Evolutionary conservation across 345 rosid species (phyloP), one percentile per base, ranked within the genome.

Genomic region (Mallotus nudiflorus): DNA sequence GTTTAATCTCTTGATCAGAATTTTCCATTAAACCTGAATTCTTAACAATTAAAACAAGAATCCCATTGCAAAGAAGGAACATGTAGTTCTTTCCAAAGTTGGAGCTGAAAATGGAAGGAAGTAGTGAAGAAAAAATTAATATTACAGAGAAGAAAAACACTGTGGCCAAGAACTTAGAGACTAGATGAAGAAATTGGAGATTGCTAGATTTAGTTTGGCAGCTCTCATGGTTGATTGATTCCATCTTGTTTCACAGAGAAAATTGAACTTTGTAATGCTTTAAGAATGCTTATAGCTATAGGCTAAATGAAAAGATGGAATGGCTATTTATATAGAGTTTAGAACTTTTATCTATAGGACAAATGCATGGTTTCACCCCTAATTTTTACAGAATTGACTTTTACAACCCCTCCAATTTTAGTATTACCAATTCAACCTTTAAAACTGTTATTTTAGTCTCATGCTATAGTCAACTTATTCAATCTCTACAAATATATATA

Each of bases 1-100:
- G 6, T 49, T 9, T 35, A 55, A 63, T 66, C 54, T 71, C 78
- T 31, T 13, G 59, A 13, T 19, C 65, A 22, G 73, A 69, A 60
- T 62, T 75, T 3, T 73, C 68, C 11, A 66, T 56, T 45, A 80
- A 58, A 42, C 87, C 84, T 4, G 90, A 82, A 72, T 63, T 84
- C 68, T 75, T 82, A 44, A 77, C 35, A 8, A 90, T 58, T 20
- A 90, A 33, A 54, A 80, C 85, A 7, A 92, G 78, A 27, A 92
- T 88, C 13, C 91, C 96, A 72, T 88, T 92, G 78, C 87, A 85
- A 13, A 90, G 77, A 44, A 90, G 79, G 80, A 92, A 92, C 82
- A 87, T 81, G 81, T 75, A 83, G 66, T 69, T 87, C 88, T 87
- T 88, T 79, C 78, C 81, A 29, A 83, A 71, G 62, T 9, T 72